Evolutionary conservation across 2,329 filamentous ascomycete genomes (phyloP).

Genomic region (Colletotrichum lindemuthianum): DNA sequence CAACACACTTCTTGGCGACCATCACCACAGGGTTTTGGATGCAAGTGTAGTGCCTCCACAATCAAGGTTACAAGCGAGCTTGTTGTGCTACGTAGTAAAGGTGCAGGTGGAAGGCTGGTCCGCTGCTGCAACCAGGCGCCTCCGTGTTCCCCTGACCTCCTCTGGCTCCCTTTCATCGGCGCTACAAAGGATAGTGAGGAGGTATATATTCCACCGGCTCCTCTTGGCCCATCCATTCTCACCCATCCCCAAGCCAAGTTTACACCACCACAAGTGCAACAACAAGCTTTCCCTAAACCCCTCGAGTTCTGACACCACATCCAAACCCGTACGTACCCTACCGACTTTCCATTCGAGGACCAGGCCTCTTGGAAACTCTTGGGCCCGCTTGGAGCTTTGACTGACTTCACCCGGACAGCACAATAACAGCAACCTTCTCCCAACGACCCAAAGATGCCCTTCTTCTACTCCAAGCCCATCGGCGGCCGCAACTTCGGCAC

Average conservation of each 20-base stretch:
- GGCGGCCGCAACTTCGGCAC: conserved; percentile 62
- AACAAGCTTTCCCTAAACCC: conserved; percentile 2
- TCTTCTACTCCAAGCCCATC: conserved; percentile 58
- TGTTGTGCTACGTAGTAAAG: background rate
- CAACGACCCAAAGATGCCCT: conserved; percentile 49
- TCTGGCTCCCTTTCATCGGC: conserved; percentile 23
- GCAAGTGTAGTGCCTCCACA: conserved; percentile 3
- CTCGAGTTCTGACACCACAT: background rate
- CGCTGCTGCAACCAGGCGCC: background rate
- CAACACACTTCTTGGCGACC: conserved; percentile 14
- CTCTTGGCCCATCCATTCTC: conserved; percentile 3
- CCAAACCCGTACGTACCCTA: background rate
- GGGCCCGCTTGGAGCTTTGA: background rate
- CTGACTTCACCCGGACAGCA: conserved; percentile 3
- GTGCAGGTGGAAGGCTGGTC: background rate
- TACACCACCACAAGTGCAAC: background rate
- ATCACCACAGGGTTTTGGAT: conserved; percentile 15
- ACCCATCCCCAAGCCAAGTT: background rate
- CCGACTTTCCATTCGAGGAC: no score
- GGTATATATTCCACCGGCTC: conserved; percentile 8
- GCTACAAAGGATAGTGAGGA: conserved; percentile 9
- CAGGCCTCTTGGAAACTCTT: background rate
- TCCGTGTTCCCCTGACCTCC: conserved; percentile 1
- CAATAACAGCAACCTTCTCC: background rate
- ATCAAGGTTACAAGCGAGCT: conserved; percentile 22